Percentiles rank a stretch among this genome's conserved stretches.
Conservation (phyloP, 768 basidiomycete genomes). For the Trametes villosa region DNA sequence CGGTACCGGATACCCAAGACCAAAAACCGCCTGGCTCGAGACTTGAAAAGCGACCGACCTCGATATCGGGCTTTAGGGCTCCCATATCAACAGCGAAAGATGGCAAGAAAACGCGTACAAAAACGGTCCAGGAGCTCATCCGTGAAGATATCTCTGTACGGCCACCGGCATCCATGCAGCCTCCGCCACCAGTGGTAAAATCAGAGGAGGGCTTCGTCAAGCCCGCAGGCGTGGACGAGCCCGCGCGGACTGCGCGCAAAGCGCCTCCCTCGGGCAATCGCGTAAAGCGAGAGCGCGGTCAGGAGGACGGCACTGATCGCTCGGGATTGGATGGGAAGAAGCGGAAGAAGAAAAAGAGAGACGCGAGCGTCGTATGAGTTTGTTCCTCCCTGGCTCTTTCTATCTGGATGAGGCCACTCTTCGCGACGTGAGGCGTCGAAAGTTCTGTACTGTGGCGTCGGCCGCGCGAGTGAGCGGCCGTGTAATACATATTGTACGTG, state of each 20-base stretch:
- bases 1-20: background rate
- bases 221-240: slow-evolving; percentile 60
- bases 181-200: background rate
- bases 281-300: slow-evolving; percentile 22
- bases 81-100: slow-evolving; percentile 21
- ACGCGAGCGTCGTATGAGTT: slow-evolving; percentile 7
- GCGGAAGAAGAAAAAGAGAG: slow-evolving; percentile 28
- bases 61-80: slow-evolving; percentile 34
- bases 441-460: background rate
- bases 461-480: background rate
- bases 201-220: slow-evolving; percentile 47
- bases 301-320: slow-evolving; percentile 3
- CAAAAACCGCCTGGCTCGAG: slow-evolving; percentile 10
- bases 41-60: slow-evolving; percentile 16
- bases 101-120: slow-evolving; percentile 23
- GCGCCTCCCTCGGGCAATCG: background rate
- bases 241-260: slow-evolving; percentile 21
- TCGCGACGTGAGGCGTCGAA: background rate
- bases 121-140: slow-evolving; percentile 31
- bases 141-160: slow-evolving; percentile 25
- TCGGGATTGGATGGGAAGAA: slow-evolving; percentile 20
- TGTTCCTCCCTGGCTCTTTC: background rate
- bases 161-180: slow-evolving; percentile 10
- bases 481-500: slow-evolving; percentile 8
- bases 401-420: background rate